Base-by-base conservation (phyloP, 306 rosid genomes). In the Begonia masoniana region DNA sequence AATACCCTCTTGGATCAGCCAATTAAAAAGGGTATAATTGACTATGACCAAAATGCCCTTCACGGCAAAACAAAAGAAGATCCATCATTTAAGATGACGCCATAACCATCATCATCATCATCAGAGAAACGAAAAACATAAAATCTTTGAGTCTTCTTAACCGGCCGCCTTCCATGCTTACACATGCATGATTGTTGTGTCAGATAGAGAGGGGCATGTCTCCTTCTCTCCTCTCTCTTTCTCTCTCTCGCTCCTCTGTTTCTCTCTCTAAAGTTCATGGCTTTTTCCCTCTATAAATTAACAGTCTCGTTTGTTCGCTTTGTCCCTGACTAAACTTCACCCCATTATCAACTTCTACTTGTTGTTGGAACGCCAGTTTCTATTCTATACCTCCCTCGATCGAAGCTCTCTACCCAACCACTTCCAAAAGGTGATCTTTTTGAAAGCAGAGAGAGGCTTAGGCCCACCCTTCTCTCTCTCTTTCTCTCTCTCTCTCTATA, bases 161-260 rank as follows among this genome's bases (percentile, higher is more conserved):
- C 88, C 92, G 86, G 99, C 99, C 99, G 99, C 87, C 99, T 87
- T 92, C 93, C 93, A 77, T 87, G 99, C 95, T 92, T 92, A 79
- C 96, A 74, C 74, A 63, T 79, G 80, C 87, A 92, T 87, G 99
- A 92, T 92, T 92, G 96, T 69, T 76, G 64, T 79, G 95, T 92
- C 99, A 87, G 93, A 71, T 15, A 43, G 75, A 73, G 67, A 78
- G 80, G 52, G 81, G 82, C 79, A 85, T 84, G 84, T 76, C 83
- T 61, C 81, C 74, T 31, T 65, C 62, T 51, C 62, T 51, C 62
- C n/a, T n/a, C n/a, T n/a, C n/a, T n/a, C n/a, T n/a, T 54, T 6
- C 47, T 51, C 55, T 41, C 71, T 46, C 43, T 45, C n/a, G n/a
- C 54, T 50, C 36, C 35, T 50, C 58, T 43, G 62, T 51, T 70